Conservation (phyloP, 345 rosid genomes). For the Sisymbrium altissimum region DNA sequence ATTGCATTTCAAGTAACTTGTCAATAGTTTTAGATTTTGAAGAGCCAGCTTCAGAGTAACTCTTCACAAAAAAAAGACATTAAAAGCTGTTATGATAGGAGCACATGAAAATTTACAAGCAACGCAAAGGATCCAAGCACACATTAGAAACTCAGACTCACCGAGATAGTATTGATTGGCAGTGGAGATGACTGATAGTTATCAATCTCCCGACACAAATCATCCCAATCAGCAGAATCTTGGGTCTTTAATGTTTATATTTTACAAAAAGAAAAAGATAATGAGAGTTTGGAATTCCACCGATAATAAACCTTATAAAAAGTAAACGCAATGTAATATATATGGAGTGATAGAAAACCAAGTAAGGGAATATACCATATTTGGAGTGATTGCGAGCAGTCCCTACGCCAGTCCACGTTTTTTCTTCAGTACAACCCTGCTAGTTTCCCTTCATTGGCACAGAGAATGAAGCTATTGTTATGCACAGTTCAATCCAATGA, state of each 20-base stretch:
- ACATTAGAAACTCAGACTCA: background rate
- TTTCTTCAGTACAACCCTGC: too few relatives aligned
- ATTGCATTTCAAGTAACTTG: slow-evolving; percentile 74
- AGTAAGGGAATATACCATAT: too few relatives aligned
- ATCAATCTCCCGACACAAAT: slow-evolving; percentile 20
- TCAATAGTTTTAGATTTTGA: slow-evolving; percentile 48
- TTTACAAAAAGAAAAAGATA: background rate
- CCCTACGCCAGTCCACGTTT: too few relatives aligned
- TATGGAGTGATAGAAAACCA: too few relatives aligned
- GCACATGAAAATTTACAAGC: background rate
- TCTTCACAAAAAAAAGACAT: slow-evolving; percentile 38
- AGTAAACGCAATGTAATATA: too few relatives aligned
- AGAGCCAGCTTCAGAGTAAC: slow-evolving; percentile 45
- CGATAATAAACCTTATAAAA: too few relatives aligned
- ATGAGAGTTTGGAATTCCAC: background rate
- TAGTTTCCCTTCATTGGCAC: too few relatives aligned
- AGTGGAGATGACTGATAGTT: slow-evolving; percentile 18
- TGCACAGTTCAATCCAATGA: too few relatives aligned
- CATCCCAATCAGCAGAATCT: slow-evolving; percentile 30
- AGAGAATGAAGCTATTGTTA: too few relatives aligned
- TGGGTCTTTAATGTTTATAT: slow-evolving; percentile 17
- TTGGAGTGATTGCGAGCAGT: too few relatives aligned
- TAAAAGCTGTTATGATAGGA: background rate
- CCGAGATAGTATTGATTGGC: background rate
- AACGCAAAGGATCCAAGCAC: background rate